A percentile compares a stretch with the other conserved stretches of the same genome.
phyloP scores from a whole-genome alignment of 495 filamentous ascomycete species.

The Penicillium roqueforti region DNA sequence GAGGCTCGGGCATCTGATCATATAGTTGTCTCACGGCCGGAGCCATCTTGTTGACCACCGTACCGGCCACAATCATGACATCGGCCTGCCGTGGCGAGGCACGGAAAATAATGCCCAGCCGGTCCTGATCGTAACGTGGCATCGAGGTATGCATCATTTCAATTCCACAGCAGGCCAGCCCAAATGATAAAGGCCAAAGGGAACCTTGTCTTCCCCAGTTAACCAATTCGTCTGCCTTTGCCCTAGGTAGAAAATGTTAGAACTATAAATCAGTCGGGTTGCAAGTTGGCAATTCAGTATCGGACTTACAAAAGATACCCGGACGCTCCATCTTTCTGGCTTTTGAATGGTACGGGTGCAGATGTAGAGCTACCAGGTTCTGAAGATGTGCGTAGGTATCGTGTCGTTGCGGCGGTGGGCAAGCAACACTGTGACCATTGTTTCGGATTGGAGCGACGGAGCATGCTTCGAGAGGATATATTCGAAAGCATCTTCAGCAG shows the following conservation, averaged over 20 bases:
- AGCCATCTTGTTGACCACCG: conserved; percentile 94
- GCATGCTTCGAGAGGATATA: not conserved
- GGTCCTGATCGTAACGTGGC: conserved; percentile 89
- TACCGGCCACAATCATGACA: conserved; percentile 93
- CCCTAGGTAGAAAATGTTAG: conserved; percentile 42
- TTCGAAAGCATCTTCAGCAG: not conserved
- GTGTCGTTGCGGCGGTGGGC: not conserved
- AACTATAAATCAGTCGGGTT: not conserved
- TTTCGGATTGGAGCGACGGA: not conserved
- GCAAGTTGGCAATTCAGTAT: not conserved
- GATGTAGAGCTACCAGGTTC: not conserved
- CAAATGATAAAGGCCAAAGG: conserved; percentile 91
- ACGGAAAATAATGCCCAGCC: conserved; percentile 90
- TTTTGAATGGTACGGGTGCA: not conserved
- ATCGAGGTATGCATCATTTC: conserved; percentile 97
- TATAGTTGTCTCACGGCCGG: conserved; percentile 86
- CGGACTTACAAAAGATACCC: conserved; percentile 11
- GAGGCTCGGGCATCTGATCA: conserved; percentile 92
- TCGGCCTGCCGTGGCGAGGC: conserved; percentile 88
- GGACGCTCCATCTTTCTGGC: not conserved
- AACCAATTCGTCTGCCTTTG: conserved; percentile 74
- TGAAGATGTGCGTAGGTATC: conserved; percentile 1
- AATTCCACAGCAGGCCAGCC: conserved; percentile 85
- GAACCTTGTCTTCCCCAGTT: conserved; percentile 90
- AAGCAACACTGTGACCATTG: conserved; percentile 1